Evolutionary conservation across 768 basidiomycete genomes (phyloP).

Genomic region (Suillus weaverae): DNA sequence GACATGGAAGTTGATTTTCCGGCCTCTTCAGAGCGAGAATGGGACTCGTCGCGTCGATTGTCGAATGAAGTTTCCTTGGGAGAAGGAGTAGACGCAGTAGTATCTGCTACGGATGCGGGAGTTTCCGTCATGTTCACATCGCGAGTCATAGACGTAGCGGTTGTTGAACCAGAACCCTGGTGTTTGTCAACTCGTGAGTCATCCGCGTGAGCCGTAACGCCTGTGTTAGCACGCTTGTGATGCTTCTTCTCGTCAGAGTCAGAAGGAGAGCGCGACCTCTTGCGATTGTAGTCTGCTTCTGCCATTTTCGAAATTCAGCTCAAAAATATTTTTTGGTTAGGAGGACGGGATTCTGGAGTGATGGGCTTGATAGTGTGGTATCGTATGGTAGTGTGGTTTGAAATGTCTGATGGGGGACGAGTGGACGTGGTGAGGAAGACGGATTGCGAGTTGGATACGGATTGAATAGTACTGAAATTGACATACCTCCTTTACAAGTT

Average conservation of each 20-base stretch:
- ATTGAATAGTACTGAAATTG: constrained; percentile 25
- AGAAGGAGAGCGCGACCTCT: constrained; percentile 84
- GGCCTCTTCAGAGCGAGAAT: constrained; percentile 35
- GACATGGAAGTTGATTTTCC: constrained; percentile 47
- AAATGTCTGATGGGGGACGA: constrained; percentile 55
- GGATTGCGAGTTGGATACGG: constrained; percentile 56
- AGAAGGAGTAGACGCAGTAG: constrained; percentile 58
- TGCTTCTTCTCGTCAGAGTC: constrained; percentile 78
- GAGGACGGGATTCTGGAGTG: constrained; percentile 40
- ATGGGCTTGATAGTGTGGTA: constrained; percentile 46
- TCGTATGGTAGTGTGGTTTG: constrained; percentile 36
- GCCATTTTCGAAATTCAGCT: constrained; percentile 69
- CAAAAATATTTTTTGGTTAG: constrained; percentile 34
- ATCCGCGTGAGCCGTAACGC: constrained; percentile 62
- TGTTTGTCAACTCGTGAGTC: constrained; percentile 51
- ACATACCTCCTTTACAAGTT: constrained; percentile 34
- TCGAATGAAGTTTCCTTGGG: constrained; percentile 46
- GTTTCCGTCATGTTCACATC: constrained; percentile 69
- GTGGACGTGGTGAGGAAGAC: constrained; percentile 56
- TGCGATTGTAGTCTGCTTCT: constrained; percentile 83
- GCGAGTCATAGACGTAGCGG: constrained; percentile 39
- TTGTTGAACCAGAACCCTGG: constrained; percentile 44
- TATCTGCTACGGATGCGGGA: constrained; percentile 39
- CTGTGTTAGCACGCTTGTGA: constrained; percentile 83
- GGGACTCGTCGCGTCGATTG: constrained; percentile 42